Percentiles rank a stretch among this genome's conserved stretches.
Evolutionary conservation across 2,329 filamentous ascomycete species (phyloP).

Genomic region (Fusarium avenaceum): DNA sequence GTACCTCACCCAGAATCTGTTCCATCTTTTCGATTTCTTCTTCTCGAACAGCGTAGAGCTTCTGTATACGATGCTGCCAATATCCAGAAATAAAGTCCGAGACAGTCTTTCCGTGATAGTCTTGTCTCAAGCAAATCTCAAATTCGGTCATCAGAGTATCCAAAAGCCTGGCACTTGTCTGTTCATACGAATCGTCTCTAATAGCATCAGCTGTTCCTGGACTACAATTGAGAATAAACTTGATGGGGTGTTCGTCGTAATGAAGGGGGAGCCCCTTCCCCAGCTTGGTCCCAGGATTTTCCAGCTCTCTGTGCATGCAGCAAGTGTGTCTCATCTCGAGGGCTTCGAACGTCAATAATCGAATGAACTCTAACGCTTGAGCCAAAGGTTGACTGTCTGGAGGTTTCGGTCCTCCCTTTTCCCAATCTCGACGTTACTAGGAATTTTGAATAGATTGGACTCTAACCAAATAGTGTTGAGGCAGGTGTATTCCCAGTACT

Average conservation of each 20-base stretch:
- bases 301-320: background rate
- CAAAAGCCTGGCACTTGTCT: background rate
- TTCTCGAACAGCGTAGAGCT: background rate
- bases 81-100: background rate
- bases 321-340: constrained; percentile 5
- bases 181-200: background rate
- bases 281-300: background rate
- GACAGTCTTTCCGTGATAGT: background rate
- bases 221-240: background rate
- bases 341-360: constrained; percentile 1
- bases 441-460: background rate
- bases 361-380: constrained; percentile 1
- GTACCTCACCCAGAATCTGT: background rate
- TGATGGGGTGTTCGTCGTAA: background rate
- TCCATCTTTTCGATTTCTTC: background rate
- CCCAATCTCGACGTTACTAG: background rate
- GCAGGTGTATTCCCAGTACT: background rate
- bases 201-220: background rate
- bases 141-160: background rate
- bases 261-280: background rate
- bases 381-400: background rate
- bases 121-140: background rate
- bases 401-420: background rate
- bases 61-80: background rate
- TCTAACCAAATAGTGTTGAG: background rate